Evolutionary conservation across 1,139 yeast genomes (phyloP).

Genomic region (Geotrichum bryndzae): DNA sequence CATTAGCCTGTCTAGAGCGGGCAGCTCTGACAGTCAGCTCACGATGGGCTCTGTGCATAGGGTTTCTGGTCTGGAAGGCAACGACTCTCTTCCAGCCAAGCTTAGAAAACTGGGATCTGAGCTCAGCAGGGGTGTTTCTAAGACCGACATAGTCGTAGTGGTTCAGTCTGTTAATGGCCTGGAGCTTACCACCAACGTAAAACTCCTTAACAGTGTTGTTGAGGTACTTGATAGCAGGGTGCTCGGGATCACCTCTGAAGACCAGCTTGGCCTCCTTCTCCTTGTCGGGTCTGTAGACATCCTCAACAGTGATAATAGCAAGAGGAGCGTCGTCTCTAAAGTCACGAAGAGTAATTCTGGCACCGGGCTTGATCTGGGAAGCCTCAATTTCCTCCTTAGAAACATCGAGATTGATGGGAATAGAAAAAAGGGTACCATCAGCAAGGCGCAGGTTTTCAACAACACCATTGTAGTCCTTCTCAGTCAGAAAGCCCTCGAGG

Average conservation of each 20-base stretch:
- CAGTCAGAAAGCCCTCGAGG: slow-evolving; percentile 73
- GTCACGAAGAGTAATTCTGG: slow-evolving; percentile 70
- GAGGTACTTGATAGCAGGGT: slow-evolving; percentile 82
- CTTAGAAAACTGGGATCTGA: slow-evolving; percentile 72
- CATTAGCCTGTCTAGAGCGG: slow-evolving; percentile 65
- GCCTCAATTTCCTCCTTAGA: slow-evolving; percentile 46
- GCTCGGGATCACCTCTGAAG: slow-evolving; percentile 95
- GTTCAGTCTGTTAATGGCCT: slow-evolving; percentile 76
- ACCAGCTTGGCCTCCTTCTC: slow-evolving; percentile 72
- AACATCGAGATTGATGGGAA: slow-evolving; percentile 88
- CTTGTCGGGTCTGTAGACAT: slow-evolving; percentile 79
- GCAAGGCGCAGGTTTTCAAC: slow-evolving; percentile 70
- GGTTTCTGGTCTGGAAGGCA: slow-evolving; percentile 97
- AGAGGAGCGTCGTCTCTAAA: slow-evolving; percentile 75
- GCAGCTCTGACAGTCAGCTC: slow-evolving; percentile 96
- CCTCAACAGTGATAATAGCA: slow-evolving; percentile 74
- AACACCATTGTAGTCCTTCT: slow-evolving; percentile 75
- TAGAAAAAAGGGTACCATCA: slow-evolving; percentile 81
- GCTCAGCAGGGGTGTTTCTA: slow-evolving; percentile 85
- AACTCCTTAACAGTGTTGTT: slow-evolving; percentile 69
- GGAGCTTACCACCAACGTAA: slow-evolving; percentile 82
- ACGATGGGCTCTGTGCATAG: slow-evolving; percentile 97
- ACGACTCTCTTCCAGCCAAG: slow-evolving; percentile 89
- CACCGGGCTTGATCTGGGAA: slow-evolving; percentile 44
- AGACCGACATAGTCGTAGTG: slow-evolving; percentile 87